Percentiles rank a stretch among this genome's conserved stretches.
phyloP scores from a whole-genome alignment of 2,329 filamentous ascomycete genomes.

The Cercospora brassicicola region DNA sequence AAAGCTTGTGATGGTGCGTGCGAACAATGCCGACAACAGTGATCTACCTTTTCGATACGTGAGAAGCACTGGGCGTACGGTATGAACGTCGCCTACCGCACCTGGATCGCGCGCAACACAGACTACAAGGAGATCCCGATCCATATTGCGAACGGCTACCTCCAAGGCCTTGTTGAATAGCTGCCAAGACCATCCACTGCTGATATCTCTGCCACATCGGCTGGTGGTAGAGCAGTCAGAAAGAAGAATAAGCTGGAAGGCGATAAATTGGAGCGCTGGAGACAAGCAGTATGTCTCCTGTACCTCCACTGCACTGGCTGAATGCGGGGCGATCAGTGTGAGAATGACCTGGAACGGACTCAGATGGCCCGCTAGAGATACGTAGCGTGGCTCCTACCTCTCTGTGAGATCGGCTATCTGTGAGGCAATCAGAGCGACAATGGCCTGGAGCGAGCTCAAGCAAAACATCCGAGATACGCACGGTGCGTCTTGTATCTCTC shows the following conservation, averaged over 20 bases:
- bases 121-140: not conserved
- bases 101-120: not conserved
- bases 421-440: not conserved
- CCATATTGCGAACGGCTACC: not conserved
- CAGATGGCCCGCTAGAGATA: not conserved
- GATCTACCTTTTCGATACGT: not conserved
- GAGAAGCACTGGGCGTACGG: not conserved
- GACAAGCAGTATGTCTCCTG: not conserved
- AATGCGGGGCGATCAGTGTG: not conserved
- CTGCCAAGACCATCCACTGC: not conserved
- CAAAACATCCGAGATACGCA: not conserved
- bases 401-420: not conserved
- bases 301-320: too few species aligned
- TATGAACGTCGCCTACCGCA: not conserved
- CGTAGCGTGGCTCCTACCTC: not conserved
- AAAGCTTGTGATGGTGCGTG: not conserved
- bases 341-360: not conserved
- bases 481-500: not conserved
- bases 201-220: not conserved
- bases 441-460: not conserved
- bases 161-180: not conserved
- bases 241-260: not conserved
- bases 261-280: not conserved
- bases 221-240: not conserved
- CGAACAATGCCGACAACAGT: not conserved